Conservation (phyloP, 1,284 basidiomycete species). For the Paramarasmius palmivorus region DNA sequence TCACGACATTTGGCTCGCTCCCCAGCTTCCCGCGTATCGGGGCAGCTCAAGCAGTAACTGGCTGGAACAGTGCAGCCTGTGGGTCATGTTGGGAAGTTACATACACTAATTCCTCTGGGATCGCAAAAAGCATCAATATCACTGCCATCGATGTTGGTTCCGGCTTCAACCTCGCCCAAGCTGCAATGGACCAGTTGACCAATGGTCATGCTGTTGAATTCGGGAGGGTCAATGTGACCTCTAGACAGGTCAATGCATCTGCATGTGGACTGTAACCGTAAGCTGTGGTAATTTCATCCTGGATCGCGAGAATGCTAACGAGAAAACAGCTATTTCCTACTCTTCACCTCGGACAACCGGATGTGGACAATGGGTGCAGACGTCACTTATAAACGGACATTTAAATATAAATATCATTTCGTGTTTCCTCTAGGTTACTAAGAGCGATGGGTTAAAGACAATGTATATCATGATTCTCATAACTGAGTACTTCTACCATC, state of each 20-base stretch:
- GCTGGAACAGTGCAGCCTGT: constrained; percentile 47
- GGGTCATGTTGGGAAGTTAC: constrained; percentile 52
- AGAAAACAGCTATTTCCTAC: neutral
- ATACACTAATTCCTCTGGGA: constrained; percentile 22
- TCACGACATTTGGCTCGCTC: constrained; percentile 41
- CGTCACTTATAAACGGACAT: too few species aligned
- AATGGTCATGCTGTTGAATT: constrained; percentile 27
- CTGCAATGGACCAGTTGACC: constrained; percentile 35
- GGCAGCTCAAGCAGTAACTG: constrained; percentile 37
- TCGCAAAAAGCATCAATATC: constrained; percentile 34
- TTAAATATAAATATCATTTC: too few species aligned
- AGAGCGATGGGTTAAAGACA: too few species aligned
- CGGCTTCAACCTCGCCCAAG: constrained; percentile 40
- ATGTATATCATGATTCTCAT: too few species aligned
- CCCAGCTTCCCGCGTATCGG: constrained; percentile 47
- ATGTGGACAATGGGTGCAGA: too few species aligned
- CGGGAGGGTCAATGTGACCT: constrained; percentile 32
- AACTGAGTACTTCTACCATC: too few species aligned
- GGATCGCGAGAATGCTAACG: neutral
- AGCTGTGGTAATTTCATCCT: neutral
- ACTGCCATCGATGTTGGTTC: constrained; percentile 39
- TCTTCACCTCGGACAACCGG: too few species aligned
- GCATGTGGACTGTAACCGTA: constrained; percentile 29
- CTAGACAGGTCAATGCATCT: constrained; percentile 28
- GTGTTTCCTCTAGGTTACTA: too few species aligned